Conservation (phyloP, 495 filamentous ascomycete species). For the Trichoderma asperelloides region DNA sequence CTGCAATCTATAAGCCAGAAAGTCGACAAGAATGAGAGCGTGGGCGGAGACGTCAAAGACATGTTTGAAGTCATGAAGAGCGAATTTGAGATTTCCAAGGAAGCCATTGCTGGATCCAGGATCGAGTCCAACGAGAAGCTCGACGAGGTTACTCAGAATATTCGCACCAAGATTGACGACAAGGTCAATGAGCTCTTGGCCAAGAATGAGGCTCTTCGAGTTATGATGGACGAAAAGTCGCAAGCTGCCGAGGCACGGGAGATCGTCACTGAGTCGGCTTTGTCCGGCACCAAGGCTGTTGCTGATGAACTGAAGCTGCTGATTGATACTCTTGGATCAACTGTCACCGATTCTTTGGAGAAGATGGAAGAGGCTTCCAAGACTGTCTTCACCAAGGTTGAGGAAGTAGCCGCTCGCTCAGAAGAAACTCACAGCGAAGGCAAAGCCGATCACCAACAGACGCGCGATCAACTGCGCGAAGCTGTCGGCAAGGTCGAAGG, state of each 20-base stretch:
- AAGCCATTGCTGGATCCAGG: constrained; percentile 57
- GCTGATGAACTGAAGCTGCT: constrained; percentile 78
- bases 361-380: constrained; percentile 77
- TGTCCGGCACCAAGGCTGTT: constrained; percentile 63
- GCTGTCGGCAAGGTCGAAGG: constrained; percentile 60
- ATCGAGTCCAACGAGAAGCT: constrained; percentile 71
- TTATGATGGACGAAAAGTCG: constrained; percentile 57
- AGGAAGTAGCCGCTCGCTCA: constrained; percentile 63
- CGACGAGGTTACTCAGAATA: constrained; percentile 56
- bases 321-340: constrained; percentile 74
- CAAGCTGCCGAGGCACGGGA: constrained; percentile 59
- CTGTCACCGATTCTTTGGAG: constrained; percentile 73
- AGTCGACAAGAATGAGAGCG: constrained; percentile 43
- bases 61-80: constrained; percentile 67
- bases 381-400: constrained; percentile 69
- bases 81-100: constrained; percentile 72
- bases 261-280: constrained; percentile 54
- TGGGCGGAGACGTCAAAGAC: constrained; percentile 61
- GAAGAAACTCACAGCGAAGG: constrained; percentile 65
- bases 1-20: constrained; percentile 54
- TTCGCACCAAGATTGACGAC: constrained; percentile 69
- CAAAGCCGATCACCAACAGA: constrained; percentile 68
- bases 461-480: constrained; percentile 65
- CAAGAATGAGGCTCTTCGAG: constrained; percentile 76
- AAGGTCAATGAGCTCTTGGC: constrained; percentile 65